A percentile compares a stretch with the other conserved stretches of the same genome.
phyloP scores from a whole-genome alignment of 2,329 filamentous ascomycete species.

The Microcyclospora pomicola region DNA sequence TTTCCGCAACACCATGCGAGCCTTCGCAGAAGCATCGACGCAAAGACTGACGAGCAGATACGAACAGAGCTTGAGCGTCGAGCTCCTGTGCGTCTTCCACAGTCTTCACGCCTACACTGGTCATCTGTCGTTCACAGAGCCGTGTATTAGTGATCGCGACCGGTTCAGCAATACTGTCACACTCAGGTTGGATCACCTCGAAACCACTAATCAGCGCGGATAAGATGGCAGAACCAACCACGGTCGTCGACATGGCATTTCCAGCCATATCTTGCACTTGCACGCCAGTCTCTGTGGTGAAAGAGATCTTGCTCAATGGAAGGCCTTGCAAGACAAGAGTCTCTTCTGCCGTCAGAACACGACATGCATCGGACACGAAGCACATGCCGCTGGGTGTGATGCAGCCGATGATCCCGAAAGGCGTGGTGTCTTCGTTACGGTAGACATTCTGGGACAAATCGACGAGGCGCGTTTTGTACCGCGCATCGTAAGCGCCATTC shows the following conservation, averaged over 20 bases:
- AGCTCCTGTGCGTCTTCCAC: background rate
- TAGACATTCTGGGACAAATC: slow-evolving; percentile 65
- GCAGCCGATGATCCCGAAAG: slow-evolving; percentile 49
- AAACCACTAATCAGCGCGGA: slow-evolving; percentile 40
- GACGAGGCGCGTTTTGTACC: slow-evolving; percentile 42
- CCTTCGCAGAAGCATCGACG: slow-evolving; percentile 44
- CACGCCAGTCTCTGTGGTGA: slow-evolving; percentile 44
- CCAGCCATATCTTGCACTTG: slow-evolving; percentile 58
- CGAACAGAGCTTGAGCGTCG: slow-evolving; percentile 2
- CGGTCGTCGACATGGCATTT: slow-evolving; percentile 66
- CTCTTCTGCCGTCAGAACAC: slow-evolving; percentile 49
- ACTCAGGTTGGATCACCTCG: slow-evolving; percentile 1
- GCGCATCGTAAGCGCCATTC: slow-evolving; percentile 39
- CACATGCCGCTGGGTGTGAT: slow-evolving; percentile 52
- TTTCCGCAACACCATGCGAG: slow-evolving; percentile 24
- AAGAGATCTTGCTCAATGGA: slow-evolving; percentile 45
- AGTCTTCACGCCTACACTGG: background rate
- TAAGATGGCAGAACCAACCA: slow-evolving; percentile 51
- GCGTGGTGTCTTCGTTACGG: slow-evolving; percentile 34
- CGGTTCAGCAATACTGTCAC: background rate
- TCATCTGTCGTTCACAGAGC: slow-evolving; percentile 8
- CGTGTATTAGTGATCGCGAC: background rate
- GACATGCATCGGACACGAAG: slow-evolving; percentile 46
- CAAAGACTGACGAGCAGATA: slow-evolving; percentile 3
- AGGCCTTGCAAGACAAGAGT: slow-evolving; percentile 54